Evolutionary conservation across 768 basidiomycete genomes (phyloP), one percentile per base, ranked within the genome.

Genomic region (Podaxis sp.): DNA sequence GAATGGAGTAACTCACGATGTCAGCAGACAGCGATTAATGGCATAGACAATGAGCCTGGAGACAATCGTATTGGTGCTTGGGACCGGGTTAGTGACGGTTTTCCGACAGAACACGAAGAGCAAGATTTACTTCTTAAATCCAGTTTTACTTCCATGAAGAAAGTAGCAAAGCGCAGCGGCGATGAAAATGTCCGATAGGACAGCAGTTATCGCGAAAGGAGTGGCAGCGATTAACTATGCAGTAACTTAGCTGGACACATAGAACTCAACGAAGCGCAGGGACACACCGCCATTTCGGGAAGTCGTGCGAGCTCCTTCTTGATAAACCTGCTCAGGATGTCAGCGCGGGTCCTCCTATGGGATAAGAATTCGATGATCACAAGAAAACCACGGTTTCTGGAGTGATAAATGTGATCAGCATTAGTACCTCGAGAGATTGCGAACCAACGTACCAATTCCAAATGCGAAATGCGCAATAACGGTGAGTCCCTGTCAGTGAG

Each of bases 11-110:
- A 71, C 80, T 58, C 64, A 82, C 81, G 79, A 79, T 33, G 82
- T 82, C 41, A 83, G 67, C 12, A 83, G 63, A 59, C 81, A 82
- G 4, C 81, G 81, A 63, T 82, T 82, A 64, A 83, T 79, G 4
- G 82, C 79, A 64, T 80, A 83, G 26, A 83, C 68, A 4, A 82
- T 83, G 26, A 83, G 69, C 1, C 70, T 74, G 15, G 77, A 77
- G 15, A 83, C 70, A 12, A 82, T 62, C 0, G 69, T 73, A 54
- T 81, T 78, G 2, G 82, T 81, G 30, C 81, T 82, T 56, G 22
- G 17, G 40, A 4, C 7, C 4, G 33, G 1, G 10, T 57, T 6
- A 58, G 56, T 12, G 26, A 28, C 22, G 0, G 10, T 13, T 50
- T 24, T 24, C 49, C 26, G 49, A n/a, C 11, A 22, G 26, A 11